Conservation (phyloP, 2,329 filamentous ascomycete species). For the Clonostachys rosea region DNA sequence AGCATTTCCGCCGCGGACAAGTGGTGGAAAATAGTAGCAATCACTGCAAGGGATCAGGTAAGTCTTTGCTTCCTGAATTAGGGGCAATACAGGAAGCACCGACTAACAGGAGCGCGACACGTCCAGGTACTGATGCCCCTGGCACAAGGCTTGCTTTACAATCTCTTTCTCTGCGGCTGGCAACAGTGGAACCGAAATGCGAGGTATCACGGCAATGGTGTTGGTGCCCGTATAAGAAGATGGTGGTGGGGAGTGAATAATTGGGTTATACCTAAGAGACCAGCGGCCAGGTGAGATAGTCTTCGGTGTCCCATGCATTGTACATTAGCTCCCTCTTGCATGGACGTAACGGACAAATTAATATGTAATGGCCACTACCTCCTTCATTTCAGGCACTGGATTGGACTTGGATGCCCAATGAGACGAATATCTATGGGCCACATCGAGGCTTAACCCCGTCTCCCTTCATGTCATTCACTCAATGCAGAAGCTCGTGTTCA, state of each 20-base stretch:
- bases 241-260: constrained; percentile 98
- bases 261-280: constrained; percentile 61
- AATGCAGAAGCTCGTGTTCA: not conserved
- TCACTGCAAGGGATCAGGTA: constrained; percentile 88
- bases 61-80: constrained; percentile 6
- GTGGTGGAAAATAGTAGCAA: constrained; percentile 75
- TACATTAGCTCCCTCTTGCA: not conserved
- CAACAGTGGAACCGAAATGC: constrained; percentile 81
- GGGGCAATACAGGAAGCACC: not conserved
- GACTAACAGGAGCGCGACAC: not conserved
- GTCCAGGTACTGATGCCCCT: constrained; percentile 76
- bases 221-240: constrained; percentile 72
- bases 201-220: constrained; percentile 68
- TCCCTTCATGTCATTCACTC: not conserved
- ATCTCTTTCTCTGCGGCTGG: constrained; percentile 81
- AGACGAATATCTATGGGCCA: not conserved
- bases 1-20: constrained; percentile 78
- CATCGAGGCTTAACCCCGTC: not conserved
- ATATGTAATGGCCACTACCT: no score
- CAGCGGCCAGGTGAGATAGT: not conserved
- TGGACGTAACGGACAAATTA: not conserved
- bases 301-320: constrained; percentile 2
- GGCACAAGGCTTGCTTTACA: constrained; percentile 85
- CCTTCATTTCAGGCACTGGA: no score
- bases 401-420: not conserved